phyloP scores from a whole-genome alignment of 2,329 filamentous ascomycete genomes.

The Phaeosphaeria sp. region DNA sequence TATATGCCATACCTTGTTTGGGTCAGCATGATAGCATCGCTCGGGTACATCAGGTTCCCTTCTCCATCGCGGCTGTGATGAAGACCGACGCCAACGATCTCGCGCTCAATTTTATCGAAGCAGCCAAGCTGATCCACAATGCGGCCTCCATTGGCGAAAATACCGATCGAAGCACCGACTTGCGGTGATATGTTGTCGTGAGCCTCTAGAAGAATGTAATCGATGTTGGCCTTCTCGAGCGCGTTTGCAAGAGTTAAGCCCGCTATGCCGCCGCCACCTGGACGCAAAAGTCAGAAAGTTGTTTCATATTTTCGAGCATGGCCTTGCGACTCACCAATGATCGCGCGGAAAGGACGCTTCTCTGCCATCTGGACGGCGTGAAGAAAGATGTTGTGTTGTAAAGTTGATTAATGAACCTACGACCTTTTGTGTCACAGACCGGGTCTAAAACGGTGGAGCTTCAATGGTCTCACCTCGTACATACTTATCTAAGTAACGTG shows the following conservation, averaged over 20 bases:
- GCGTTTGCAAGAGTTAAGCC: conserved; percentile 17
- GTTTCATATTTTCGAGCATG: background rate
- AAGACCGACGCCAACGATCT: background rate
- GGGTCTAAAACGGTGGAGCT: background rate
- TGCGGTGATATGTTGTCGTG: conserved; percentile 14
- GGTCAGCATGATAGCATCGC: background rate
- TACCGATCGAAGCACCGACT: conserved; percentile 22
- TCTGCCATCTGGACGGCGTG: background rate
- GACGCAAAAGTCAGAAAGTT: conserved; percentile 3
- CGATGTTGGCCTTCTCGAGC: conserved; percentile 13
- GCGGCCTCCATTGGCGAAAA: conserved; percentile 18
- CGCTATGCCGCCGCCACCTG: conserved; percentile 17
- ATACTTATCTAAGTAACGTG: background rate
- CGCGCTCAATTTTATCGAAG: conserved; percentile 2
- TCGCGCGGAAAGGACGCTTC: background rate
- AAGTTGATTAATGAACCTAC: background rate
- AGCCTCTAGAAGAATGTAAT: conserved; percentile 22
- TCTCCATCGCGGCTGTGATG: conserved; percentile 3
- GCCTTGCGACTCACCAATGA: background rate
- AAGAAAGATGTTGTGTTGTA: background rate
- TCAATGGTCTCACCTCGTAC: background rate
- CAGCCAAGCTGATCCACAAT: conserved; percentile 26
- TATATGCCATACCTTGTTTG: conserved; percentile 3
- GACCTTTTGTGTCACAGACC: background rate
- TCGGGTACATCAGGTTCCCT: background rate